A percentile compares a stretch with the other conserved stretches of the same genome.
Conservation (phyloP, 2,329 filamentous ascomycete genomes). For the Apiospora arundinis region DNA sequence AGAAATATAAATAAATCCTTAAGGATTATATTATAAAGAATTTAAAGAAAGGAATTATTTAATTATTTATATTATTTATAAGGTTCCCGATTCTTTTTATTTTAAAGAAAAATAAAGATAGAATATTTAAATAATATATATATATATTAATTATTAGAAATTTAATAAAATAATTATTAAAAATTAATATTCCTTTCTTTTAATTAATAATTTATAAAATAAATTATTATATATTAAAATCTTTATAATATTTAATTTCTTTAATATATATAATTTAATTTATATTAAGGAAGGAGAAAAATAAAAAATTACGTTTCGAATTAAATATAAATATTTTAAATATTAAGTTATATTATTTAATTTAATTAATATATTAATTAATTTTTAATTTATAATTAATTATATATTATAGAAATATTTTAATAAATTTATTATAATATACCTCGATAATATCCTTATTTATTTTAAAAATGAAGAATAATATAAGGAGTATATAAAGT, state of each 20-base stretch:
- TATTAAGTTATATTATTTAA: not conserved
- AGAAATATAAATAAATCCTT: not conserved
- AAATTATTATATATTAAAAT: not conserved
- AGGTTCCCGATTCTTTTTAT: not conserved
- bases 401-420: not conserved
- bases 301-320: not conserved
- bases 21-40: not conserved
- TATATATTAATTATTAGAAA: not conserved
- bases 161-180: not conserved
- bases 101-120: not conserved
- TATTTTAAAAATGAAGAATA: not conserved
- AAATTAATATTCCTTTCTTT: not conserved
- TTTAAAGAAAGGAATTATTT: not conserved
- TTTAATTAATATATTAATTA: not conserved
- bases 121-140: not conserved
- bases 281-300: slow-evolving; percentile 4
- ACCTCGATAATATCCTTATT: slow-evolving; percentile 3
- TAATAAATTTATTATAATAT: not conserved
- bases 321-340: slow-evolving; percentile 1
- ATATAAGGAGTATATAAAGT: not conserved
- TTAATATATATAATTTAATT: not conserved
- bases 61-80: not conserved
- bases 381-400: not conserved
- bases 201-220: not conserved
- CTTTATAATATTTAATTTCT: not conserved